A percentile compares a stretch with the other conserved stretches of the same genome.
Conservation (phyloP, 495 filamentous ascomycete species). For the Emericellopsis terricola region DNA sequence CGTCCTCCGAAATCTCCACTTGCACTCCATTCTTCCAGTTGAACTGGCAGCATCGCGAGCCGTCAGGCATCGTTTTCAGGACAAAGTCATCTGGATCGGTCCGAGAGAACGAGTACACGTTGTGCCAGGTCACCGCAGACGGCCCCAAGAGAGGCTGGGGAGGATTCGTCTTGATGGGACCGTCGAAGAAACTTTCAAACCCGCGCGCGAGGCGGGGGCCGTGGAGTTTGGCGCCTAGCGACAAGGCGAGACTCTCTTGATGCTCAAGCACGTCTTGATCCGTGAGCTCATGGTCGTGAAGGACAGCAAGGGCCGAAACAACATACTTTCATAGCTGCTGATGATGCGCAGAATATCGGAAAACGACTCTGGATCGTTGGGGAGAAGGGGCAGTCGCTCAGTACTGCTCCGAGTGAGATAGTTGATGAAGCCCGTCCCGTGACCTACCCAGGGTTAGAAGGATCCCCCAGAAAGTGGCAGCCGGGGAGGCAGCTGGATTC, state of each 20-base stretch:
- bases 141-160: conserved; percentile 31
- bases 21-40: conserved; percentile 53
- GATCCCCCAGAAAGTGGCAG: background rate
- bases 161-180: conserved; percentile 46
- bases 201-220: conserved; percentile 70
- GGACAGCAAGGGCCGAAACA: background rate
- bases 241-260: conserved; percentile 71
- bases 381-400: conserved; percentile 24
- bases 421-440: conserved; percentile 52
- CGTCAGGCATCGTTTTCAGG: conserved; percentile 44
- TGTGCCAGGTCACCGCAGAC: conserved; percentile 66
- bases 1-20: conserved; percentile 76
- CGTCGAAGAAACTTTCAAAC: conserved; percentile 74
- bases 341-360: conserved; percentile 41
- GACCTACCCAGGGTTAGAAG: too few species aligned
- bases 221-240: conserved; percentile 66
- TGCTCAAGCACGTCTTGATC: conserved; percentile 51
- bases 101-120: conserved; percentile 70
- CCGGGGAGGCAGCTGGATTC: too few species aligned
- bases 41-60: conserved; percentile 55
- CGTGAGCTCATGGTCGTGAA: conserved; percentile 1
- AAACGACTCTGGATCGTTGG: conserved; percentile 24
- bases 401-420: conserved; percentile 37
- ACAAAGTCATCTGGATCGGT: conserved; percentile 66
- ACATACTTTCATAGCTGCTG: conserved; percentile 49